Evolutionary conservation across 371 early-diverging fungal genomes (phyloP), one percentile per base, ranked within the genome.

Genomic region (Mortierella sp.): DNA sequence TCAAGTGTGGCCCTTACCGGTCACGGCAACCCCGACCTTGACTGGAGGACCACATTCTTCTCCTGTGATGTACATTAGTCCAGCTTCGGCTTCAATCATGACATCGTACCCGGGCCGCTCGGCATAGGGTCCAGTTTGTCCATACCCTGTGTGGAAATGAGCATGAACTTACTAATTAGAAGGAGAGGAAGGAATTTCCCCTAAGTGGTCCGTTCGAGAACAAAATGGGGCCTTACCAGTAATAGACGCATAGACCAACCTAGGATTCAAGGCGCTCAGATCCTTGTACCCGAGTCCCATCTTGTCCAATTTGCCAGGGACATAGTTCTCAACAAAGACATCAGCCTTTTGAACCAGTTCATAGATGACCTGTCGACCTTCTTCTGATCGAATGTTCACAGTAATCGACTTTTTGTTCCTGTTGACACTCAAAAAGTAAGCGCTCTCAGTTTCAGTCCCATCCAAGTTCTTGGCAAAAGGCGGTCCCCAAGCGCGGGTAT

Each of bases 1-100:
- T 47, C 6, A 18, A 42, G 30, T 4, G 18, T 13, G 8, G 45
- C 23, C 52, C 58, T 71, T 86, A 90, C 89, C 94, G 45, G 95
- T 96, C 18, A 97, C 94, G 0, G 97, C 97, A 0, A 97, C 97
- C 28, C 97, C 97, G 3, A 95, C 95, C 72, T 97, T 97, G 66
- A 95, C 97, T 7, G 96, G 96, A 42, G 83, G 64, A 0, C 95
- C 90, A 53, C 87, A 81, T 14, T 84, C 84, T 66, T 95, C 94
- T 19, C 97, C 97, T 3, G 97, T 97, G 46, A 97, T 96, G 78
- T 95, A 90, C 96, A 97, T 97, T 53, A 97, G 67, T 6, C 97
- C 97, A 19, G 93, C 96, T 65, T 95, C 95, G 9, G 94, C 95
- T 78, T 82, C 96, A 50, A 95, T 92, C 80, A 97, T 94, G 41